Base-by-base conservation (phyloP, 441 rosid genomes). In the Adansonia grandidieri region DNA sequence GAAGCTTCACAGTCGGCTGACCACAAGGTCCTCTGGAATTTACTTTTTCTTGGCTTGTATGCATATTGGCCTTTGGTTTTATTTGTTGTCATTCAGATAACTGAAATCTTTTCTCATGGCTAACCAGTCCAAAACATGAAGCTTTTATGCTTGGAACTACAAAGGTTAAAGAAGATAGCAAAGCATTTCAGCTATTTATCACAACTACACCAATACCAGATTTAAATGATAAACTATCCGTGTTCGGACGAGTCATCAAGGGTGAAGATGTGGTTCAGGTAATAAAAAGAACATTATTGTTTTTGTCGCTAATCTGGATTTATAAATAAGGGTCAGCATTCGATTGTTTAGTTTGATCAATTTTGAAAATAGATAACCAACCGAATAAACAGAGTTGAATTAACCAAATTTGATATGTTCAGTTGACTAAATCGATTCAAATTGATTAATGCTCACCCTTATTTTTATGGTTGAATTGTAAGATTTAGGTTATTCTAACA, bases 221-320 rank as follows among this genome's bases (percentile, higher is more conserved):
- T 87, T 81, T 92, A 77, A 91, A 85, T 76, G 93, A 95, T 37
- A 92, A 87, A 77, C 87, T 92, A 70, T 81, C 84, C 56, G 94
- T 90, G 77, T 93, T 95, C 77, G 98, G 98, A 68, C 86, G 93
- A 74, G 96, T 93, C 62, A 80, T 95, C 76, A 90, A 88, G 84
- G 98, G 98, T 45, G 90, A 93, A 82, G 98, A 93, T 78, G 94
- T 92, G 51, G 98, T 93, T 54, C 96, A 93, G 97, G 98, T 96
- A 28, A 28, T 28, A 28, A 58, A 58, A 86, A 77, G 19, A 50
- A 62, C 75, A 54, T n/a, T 13, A 48, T 57, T 14, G 14, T 13
- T 65, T 45, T 68, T 40, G 8, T 15, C 1, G 13, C 20, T 70
- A 51, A 48, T 51, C 53, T 28, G 32, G 32, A 28, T 28, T 28